phyloP scores from a whole-genome alignment of 257 asterid species.

The Fraxinus quadrangulata region DNA sequence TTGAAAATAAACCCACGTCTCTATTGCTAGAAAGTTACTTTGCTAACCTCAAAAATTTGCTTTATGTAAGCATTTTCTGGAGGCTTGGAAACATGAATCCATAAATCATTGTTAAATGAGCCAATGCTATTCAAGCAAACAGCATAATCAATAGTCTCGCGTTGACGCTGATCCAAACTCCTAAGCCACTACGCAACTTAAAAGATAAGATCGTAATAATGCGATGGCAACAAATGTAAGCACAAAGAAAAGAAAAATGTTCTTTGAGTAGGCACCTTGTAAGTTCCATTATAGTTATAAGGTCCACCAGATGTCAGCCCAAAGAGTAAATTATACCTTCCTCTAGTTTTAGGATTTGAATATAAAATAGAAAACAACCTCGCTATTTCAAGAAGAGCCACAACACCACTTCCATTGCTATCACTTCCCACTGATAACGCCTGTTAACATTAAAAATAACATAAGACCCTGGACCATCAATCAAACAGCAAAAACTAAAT shows the following conservation, averaged over 20 bases:
- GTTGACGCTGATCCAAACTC: conserved; percentile 82
- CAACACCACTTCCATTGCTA: conserved; percentile 94
- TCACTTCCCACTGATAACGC: conserved; percentile 92
- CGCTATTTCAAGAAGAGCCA: conserved; percentile 88
- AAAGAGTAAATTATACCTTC: conserved; percentile 82
- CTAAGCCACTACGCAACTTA: conserved; percentile 73
- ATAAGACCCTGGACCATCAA: conserved; percentile 29
- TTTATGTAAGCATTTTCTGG: conserved; percentile 79
- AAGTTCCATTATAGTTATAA: conserved; percentile 86
- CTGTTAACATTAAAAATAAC: conserved; percentile 39
- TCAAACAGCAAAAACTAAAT: conserved; percentile 9
- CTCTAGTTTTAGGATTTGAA: conserved; percentile 90
- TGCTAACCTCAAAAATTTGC: conserved; percentile 80
- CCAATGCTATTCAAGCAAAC: conserved; percentile 96
- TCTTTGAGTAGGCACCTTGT: conserved; percentile 53
- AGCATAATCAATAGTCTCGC: conserved; percentile 90
- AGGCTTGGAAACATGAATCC: conserved; percentile 93
- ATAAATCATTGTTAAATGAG: conserved; percentile 53
- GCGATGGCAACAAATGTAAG: conserved; percentile 11
- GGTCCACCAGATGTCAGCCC: conserved; percentile 97
- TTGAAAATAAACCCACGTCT: background rate
- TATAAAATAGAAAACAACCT: conserved; percentile 85
- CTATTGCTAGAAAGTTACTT: conserved; percentile 13
- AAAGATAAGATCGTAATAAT: conserved; percentile 33
- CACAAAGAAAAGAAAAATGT: conserved; percentile 9